Evolutionary conservation across 345 rosid species (phyloP), one percentile per base, ranked within the genome.

Genomic region (Erysimum cheiranthoides): DNA sequence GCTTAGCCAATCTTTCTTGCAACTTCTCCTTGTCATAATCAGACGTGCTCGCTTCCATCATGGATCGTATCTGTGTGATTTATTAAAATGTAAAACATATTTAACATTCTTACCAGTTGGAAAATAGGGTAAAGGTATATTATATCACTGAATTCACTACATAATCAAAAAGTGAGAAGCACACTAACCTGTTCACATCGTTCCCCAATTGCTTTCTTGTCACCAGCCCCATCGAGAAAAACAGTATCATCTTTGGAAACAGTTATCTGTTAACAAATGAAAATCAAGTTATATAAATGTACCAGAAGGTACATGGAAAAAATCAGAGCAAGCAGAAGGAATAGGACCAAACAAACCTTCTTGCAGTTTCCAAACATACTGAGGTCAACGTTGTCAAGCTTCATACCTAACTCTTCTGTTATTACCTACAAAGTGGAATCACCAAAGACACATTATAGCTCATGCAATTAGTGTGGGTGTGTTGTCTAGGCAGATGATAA

Each of bases 211-310:
- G 82, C 10, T 82, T 86, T 86, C 89, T 94, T 94, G 81, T 88
- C 96, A 78, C 99, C 97, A 80, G 88, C 88, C n/a, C 99, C 99
- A 78, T 92, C 99, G 72, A 95, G 97, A 47, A 95, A 40, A 45
- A 95, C 89, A 18, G 90, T 85, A 61, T 90, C 97, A 82, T 92
- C 99, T 75, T 94, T 94, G n/a, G 98, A 94, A 8, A 94, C 74
- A 1, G 92, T 86, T 66, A 88, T 81, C 96, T 91, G 58, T 42
- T 46, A 43, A 27, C 68, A 70, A 66, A 66, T 46, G 49, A 68
- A 46, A 10, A 60, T 39, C 47, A 63, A 58, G 64, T 54, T 25
- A 60, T 63, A 53, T 10, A 43, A 63, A 30, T 60, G 30, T 25
- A 25, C 8, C 2, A 47, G 3, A 25, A 31, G 21, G 25, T 12